Conservation (phyloP, 768 basidiomycete species). For the Mycena latifolia region DNA sequence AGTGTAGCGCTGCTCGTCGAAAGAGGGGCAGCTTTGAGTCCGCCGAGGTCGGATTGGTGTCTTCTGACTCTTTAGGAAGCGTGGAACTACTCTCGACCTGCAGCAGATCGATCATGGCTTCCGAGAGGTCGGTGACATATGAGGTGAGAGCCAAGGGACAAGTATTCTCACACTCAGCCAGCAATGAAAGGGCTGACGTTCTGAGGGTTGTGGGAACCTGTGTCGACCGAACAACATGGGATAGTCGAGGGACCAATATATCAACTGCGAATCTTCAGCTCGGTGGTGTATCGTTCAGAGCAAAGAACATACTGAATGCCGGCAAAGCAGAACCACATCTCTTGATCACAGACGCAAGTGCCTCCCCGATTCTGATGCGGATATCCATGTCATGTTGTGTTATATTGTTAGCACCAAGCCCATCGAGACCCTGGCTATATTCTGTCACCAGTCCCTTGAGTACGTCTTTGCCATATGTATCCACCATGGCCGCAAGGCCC, state of each 20-base stretch:
- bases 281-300: background rate
- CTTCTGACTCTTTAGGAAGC: slow-evolving; percentile 42
- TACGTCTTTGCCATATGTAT: slow-evolving; percentile 81
- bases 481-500: slow-evolving; percentile 89
- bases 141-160: slow-evolving; percentile 71
- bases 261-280: slow-evolving; percentile 61
- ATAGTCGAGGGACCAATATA: slow-evolving; percentile 79
- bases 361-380: slow-evolving; percentile 86
- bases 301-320: slow-evolving; percentile 66
- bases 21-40: slow-evolving; percentile 82
- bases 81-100: slow-evolving; percentile 67
- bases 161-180: slow-evolving; percentile 80
- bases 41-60: slow-evolving; percentile 67
- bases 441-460: slow-evolving; percentile 73
- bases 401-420: slow-evolving; percentile 58
- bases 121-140: slow-evolving; percentile 72
- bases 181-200: slow-evolving; percentile 67
- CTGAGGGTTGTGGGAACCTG: slow-evolving; percentile 81
- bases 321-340: slow-evolving; percentile 78
- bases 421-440: slow-evolving; percentile 69
- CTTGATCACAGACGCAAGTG: slow-evolving; percentile 81
- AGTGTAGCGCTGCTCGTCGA: slow-evolving; percentile 88
- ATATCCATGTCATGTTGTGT: slow-evolving; percentile 78
- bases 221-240: slow-evolving; percentile 67
- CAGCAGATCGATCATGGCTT: slow-evolving; percentile 82